Evolutionary conservation across 75 land plant species (phyloP).

Genomic region (Isoetes taiwanensis): DNA sequence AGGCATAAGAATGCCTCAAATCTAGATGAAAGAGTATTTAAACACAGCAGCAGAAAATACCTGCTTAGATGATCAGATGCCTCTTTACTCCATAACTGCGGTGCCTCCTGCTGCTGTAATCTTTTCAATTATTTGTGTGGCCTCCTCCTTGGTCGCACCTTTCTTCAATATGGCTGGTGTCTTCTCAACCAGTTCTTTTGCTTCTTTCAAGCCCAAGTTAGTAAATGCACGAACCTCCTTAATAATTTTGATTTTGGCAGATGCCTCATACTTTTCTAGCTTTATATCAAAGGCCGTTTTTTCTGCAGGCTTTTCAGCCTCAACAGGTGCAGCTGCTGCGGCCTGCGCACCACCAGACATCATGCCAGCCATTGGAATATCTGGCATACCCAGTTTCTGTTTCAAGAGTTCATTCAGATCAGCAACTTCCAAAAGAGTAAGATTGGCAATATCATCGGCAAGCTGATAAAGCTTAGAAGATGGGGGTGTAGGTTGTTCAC

Average conservation of each 20-base stretch:
- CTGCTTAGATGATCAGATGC: too few species aligned
- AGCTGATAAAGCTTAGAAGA: constrained; percentile 53
- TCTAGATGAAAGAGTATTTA: too few species aligned
- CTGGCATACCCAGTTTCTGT: constrained; percentile 42
- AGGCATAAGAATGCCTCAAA: too few species aligned
- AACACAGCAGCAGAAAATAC: too few species aligned
- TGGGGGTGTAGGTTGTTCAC: constrained; percentile 50
- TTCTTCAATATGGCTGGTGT: constrained; percentile 47
- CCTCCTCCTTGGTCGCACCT: constrained; percentile 61
- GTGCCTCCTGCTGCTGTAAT: constrained; percentile 51
- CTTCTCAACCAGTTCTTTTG: constrained; percentile 82
- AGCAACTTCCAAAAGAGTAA: constrained; percentile 53
- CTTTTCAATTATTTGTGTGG: constrained; percentile 41
- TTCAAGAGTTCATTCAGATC: constrained; percentile 47
- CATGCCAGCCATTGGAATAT: constrained; percentile 19
- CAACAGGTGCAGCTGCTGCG: constrained; percentile 20
- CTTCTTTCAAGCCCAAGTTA: constrained; percentile 61
- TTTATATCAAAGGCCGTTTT: constrained; percentile 70
- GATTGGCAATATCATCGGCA: constrained; percentile 55
- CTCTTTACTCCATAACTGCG: constrained; percentile 45
- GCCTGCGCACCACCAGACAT: constrained; percentile 11
- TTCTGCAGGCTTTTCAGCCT: constrained; percentile 50
- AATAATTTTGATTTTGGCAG: constrained; percentile 66
- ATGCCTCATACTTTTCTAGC: constrained; percentile 71
- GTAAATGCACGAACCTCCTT: constrained; percentile 64